Percentiles rank a stretch among this genome's conserved stretches.
phyloP scores from a whole-genome alignment of 2,329 filamentous ascomycete species.

The Fusarium sp. region DNA sequence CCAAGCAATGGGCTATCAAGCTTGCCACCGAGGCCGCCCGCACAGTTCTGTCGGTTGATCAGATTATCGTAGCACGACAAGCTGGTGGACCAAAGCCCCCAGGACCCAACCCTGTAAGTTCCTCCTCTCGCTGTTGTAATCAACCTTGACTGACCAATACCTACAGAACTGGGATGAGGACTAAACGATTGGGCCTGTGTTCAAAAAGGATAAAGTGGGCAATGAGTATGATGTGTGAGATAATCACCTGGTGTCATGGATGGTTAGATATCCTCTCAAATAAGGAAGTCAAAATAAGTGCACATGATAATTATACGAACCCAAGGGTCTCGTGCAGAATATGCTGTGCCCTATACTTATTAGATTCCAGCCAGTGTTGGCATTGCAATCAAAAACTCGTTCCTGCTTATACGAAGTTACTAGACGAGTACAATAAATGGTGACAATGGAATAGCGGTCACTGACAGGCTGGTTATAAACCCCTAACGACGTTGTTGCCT shows the following conservation, averaged over 20 bases:
- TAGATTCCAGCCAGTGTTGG: slow-evolving; percentile 7
- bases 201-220: slow-evolving; percentile 41
- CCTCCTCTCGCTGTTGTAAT: not conserved
- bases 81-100: slow-evolving; percentile 98
- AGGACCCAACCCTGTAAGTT: slow-evolving; percentile 83
- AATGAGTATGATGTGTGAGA: slow-evolving; percentile 36
- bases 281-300: slow-evolving; percentile 32
- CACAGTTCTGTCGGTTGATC: slow-evolving; percentile 95
- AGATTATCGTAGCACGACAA: slow-evolving; percentile 98
- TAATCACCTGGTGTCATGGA: slow-evolving; percentile 37
- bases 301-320: slow-evolving; percentile 31
- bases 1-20: slow-evolving; percentile 97
- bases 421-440: not conserved
- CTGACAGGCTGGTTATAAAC: not conserved
- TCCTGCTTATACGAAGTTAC: not conserved
- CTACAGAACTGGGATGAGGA: slow-evolving; percentile 75
- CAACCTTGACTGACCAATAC: slow-evolving; percentile 49
- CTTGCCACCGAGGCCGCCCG: slow-evolving; percentile 94
- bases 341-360: slow-evolving; percentile 13
- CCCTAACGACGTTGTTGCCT: not conserved
- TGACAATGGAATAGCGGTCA: not conserved
- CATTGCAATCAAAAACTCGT: slow-evolving; percentile 17
- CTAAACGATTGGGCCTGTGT: slow-evolving; percentile 58
- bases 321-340: slow-evolving; percentile 12
- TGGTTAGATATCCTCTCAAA: slow-evolving; percentile 47